Evolutionary conservation across 768 basidiomycete genomes (phyloP), one percentile per base, ranked within the genome.

Genomic region (Rhizopogon salebrosus): DNA sequence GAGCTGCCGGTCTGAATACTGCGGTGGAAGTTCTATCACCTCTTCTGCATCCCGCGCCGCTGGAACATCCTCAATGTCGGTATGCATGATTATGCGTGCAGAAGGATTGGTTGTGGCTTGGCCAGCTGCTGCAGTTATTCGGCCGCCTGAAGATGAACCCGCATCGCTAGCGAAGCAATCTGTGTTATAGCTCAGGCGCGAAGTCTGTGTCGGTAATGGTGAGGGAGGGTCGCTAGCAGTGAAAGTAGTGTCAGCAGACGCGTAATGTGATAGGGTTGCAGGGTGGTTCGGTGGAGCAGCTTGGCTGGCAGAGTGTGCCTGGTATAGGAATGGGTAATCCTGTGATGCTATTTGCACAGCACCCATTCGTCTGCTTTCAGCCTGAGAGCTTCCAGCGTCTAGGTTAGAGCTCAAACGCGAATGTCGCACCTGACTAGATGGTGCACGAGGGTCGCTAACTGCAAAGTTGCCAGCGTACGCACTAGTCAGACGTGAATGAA

Each of bases 21-120:
- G 82, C 14, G 87, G 87, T 22, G 88, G 88, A n/a, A 89, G 75
- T 67, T 90, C 87, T 5, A 89, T 75, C 16, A 87, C 70, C 3
- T 75, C 85, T 10, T 77, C 69, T 20, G 68, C 75, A 51, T 72
- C 71, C 34, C 29, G 45, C 4, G 78, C 70, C 7, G 70, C 36
- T 4, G 31, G 31, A 10, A 60, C 67, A 59, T 89, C 87, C 48
- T 85, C 85, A 7, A 76, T 77, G 62, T 89, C 89, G 2, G 82
- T 84, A 57, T 89, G 87, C 5, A 88, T 59, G 53, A 89, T 74
- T 62, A 80, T 84, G 41, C 83, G 78, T 18, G 83, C 66, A 3
- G 76, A 68, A 42, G 60, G 53, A 38, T 64, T 72, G 57, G 79
- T 72, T 9, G 54, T 48, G 6, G 73, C 57, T 27, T 66, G 52